phyloP scores from a whole-genome alignment of 2,329 filamentous ascomycete genomes.

The Penicillium expansum region DNA sequence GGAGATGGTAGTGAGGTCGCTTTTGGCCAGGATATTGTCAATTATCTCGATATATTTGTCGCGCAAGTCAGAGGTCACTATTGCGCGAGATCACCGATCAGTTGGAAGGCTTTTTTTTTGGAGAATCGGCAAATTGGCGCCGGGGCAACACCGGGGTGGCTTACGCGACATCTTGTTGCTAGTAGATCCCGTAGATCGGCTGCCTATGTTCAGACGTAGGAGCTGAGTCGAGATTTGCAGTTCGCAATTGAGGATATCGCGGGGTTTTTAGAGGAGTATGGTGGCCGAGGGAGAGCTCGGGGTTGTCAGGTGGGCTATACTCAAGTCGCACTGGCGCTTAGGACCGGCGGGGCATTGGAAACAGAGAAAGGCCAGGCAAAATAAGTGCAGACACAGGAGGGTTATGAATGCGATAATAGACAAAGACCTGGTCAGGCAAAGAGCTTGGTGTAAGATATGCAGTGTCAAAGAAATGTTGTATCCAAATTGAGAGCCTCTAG shows the following conservation, averaged over 20 bases:
- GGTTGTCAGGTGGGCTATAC: conserved; percentile 24
- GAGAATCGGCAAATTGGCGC: conserved; percentile 19
- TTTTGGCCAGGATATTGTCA: conserved; percentile 59
- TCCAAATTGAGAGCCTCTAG: conserved; percentile 7
- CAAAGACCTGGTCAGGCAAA: neutral
- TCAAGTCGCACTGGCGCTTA: conserved; percentile 40
- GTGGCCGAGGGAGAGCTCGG: conserved; percentile 5
- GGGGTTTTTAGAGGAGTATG: neutral
- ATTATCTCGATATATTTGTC: conserved; percentile 58
- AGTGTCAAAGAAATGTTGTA: conserved; percentile 4
- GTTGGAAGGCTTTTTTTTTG: conserved; percentile 17
- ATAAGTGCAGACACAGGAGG: neutral
- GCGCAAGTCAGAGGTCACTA: conserved; percentile 51
- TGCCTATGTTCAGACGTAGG: neutral
- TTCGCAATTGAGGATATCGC: conserved; percentile 2
- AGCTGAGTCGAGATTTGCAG: neutral
- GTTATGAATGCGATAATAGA: neutral
- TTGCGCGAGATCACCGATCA: conserved; percentile 22
- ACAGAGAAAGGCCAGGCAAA: conserved; percentile 8
- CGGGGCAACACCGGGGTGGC: conserved; percentile 26
- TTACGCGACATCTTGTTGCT: conserved; percentile 39
- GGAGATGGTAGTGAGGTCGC: conserved; percentile 63
- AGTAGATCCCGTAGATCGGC: conserved; percentile 1
- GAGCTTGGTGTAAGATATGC: neutral
- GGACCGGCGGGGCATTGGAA: conserved; percentile 37